A percentile compares a stretch with the other conserved stretches of the same genome.
Conservation (phyloP, 2,329 filamentous ascomycete species). For the Xylariaceae sp. region DNA sequence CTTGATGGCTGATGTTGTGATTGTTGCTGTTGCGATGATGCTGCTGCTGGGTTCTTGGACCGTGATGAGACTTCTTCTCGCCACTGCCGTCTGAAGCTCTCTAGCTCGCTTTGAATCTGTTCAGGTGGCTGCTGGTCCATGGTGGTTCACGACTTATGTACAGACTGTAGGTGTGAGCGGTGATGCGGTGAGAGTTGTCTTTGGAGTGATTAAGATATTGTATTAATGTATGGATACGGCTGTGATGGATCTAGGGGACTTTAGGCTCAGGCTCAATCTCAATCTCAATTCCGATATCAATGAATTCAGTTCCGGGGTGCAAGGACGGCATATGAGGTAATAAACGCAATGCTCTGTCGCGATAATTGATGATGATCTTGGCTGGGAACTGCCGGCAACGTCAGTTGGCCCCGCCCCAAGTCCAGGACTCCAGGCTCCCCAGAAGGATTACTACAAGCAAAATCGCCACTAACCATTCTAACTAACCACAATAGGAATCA, state of each 20-base stretch:
- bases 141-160: conserved; percentile 15
- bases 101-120: conserved; percentile 64
- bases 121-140: conserved; percentile 27
- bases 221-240: background rate
- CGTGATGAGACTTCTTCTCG: conserved; percentile 64
- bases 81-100: conserved; percentile 84
- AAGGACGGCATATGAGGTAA: background rate
- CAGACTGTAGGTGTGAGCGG: background rate
- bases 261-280: background rate
- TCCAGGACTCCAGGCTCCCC: no score
- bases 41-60: conserved; percentile 32
- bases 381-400: background rate
- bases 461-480: no score
- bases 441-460: no score
- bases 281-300: background rate
- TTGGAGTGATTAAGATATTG: background rate
- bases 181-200: background rate
- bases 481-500: no score
- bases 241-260: background rate
- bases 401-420: background rate
- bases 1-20: conserved; percentile 19
- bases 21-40: background rate
- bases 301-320: background rate
- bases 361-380: background rate
- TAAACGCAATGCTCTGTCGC: background rate